Percentiles rank a stretch among this genome's conserved stretches.
phyloP scores from a whole-genome alignment of 2,329 filamentous ascomycete genomes.

The Aspergillus bombycis region DNA sequence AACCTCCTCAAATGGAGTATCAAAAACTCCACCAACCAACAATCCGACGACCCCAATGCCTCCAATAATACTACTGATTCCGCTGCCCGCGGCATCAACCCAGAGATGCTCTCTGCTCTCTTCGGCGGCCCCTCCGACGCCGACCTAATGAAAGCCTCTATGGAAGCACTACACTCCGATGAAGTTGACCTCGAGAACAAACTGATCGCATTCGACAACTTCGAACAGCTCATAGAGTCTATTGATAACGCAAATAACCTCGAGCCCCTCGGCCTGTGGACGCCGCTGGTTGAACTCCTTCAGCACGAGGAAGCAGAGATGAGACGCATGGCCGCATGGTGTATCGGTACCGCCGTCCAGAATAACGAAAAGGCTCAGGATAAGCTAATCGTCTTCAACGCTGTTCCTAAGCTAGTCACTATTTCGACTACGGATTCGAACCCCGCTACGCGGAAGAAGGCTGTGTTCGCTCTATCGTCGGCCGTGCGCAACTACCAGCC shows the following conservation, averaged over 20 bases:
- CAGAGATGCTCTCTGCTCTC: constrained; percentile 72
- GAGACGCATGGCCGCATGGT: constrained; percentile 89
- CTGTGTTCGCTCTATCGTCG: constrained; percentile 84
- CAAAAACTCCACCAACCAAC: constrained; percentile 57
- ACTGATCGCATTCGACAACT: constrained; percentile 87
- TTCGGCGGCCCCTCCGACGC: constrained; percentile 87
- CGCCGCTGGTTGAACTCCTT: constrained; percentile 74
- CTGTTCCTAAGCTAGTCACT: constrained; percentile 69
- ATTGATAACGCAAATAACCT: constrained; percentile 98
- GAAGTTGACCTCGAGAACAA: constrained; percentile 73
- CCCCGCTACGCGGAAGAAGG: constrained; percentile 76
- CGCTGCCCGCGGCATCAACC: constrained; percentile 57
- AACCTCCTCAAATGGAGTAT: constrained; percentile 79
- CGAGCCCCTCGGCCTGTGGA: constrained; percentile 76
- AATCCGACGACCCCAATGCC: constrained; percentile 39
- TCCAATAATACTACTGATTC: constrained; percentile 37
- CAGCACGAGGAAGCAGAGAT: constrained; percentile 70
- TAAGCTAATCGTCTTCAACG: constrained; percentile 65
- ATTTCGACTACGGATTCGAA: constrained; percentile 65
- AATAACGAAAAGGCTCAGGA: constrained; percentile 90
- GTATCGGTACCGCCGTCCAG: constrained; percentile 90
- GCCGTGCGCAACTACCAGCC: constrained; percentile 88
- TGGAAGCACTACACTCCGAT: constrained; percentile 72
- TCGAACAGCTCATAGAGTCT: constrained; percentile 87
- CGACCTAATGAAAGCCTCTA: constrained; percentile 84